phyloP scores from a whole-genome alignment of 2,329 filamentous ascomycete genomes.

The Colletotrichum camelliae region DNA sequence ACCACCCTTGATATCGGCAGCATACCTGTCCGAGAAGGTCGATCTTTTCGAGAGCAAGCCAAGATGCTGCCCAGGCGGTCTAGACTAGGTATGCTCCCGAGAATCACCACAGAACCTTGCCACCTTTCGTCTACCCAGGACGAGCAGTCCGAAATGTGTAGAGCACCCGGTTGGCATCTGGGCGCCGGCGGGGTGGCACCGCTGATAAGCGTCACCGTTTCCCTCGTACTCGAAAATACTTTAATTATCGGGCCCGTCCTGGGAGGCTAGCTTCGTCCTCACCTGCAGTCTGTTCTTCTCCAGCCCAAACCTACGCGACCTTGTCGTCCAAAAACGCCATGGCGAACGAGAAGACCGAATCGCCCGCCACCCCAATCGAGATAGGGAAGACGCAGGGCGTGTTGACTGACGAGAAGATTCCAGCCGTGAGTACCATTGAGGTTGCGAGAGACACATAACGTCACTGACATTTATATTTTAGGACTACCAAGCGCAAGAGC shows the following conservation, averaged over 20 bases:
- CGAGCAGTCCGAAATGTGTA: neutral
- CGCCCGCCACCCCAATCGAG: conserved; percentile 5
- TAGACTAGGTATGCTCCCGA: conserved; percentile 4
- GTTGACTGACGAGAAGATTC: conserved; percentile 14
- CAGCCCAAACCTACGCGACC: neutral
- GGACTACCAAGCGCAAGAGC: neutral
- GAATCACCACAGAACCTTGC: conserved; percentile 12
- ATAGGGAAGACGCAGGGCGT: conserved; percentile 5
- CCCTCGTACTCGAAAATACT: neutral
- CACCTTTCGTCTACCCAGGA: neutral
- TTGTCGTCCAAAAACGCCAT: neutral
- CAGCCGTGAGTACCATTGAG: neutral
- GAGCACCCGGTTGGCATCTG: neutral
- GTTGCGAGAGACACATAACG: neutral
- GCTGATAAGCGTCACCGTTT: conserved; percentile 15
- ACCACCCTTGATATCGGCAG: conserved; percentile 10
- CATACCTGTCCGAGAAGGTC: conserved; percentile 23
- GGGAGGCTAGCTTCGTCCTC: neutral
- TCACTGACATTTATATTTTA: neutral
- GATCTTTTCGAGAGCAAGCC: conserved; percentile 1
- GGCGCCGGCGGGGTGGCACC: conserved; percentile 3
- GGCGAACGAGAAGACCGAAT: conserved; percentile 16
- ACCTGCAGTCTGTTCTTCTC: neutral
- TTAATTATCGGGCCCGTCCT: conserved; percentile 5
- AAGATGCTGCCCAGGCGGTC: conserved; percentile 14